A percentile compares a stretch with the other conserved stretches of the same genome.
phyloP scores from a whole-genome alignment of 257 asterid genomes.

The Solanum lignicaule region DNA sequence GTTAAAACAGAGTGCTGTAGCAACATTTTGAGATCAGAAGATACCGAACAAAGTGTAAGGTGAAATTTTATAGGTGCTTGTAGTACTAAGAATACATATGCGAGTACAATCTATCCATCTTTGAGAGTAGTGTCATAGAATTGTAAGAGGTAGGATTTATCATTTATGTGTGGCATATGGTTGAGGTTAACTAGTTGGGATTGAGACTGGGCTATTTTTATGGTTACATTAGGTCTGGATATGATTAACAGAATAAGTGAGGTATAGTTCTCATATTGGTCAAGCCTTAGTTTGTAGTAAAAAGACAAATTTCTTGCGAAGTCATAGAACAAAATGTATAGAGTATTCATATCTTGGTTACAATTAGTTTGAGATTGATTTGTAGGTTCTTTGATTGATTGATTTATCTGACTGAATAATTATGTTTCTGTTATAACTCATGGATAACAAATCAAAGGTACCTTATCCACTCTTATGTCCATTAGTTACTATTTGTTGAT shows the following conservation, averaged over 20 bases:
- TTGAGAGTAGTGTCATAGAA: not conserved
- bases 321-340: not conserved
- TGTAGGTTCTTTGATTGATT: not conserved
- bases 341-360: not conserved
- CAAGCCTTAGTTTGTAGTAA: not conserved
- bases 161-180: not conserved
- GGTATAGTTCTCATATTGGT: not conserved
- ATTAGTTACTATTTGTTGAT: not conserved
- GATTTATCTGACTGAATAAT: not conserved
- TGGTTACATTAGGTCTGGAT: not conserved
- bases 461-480: not conserved
- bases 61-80: not conserved
- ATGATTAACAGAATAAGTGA: not conserved
- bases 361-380: not conserved
- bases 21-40: not conserved
- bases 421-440: not conserved
- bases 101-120: not conserved
- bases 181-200: not conserved
- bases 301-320: not conserved
- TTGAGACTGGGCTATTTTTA: not conserved
- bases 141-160: not conserved
- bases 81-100: not conserved
- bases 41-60: not conserved
- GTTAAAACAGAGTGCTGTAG: not conserved
- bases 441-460: not conserved